A percentile compares a stretch with the other conserved stretches of the same genome.
phyloP scores from a whole-genome alignment of 2,329 filamentous ascomycete genomes.

The Dendrostoma leiphaemia region DNA sequence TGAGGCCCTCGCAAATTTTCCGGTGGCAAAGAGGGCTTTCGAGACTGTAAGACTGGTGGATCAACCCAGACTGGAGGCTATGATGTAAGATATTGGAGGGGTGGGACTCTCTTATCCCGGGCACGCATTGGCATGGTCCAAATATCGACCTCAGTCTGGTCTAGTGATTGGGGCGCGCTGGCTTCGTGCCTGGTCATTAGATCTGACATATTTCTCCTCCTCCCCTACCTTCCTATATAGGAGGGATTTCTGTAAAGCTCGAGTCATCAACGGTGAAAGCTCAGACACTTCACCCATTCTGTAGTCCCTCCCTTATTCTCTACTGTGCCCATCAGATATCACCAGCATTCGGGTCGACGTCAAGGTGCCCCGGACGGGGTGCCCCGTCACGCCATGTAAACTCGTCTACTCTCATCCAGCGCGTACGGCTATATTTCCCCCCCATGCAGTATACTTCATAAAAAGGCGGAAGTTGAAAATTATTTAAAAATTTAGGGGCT shows the following conservation, averaged over 20 bases:
- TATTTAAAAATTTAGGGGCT: too few species aligned
- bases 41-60: slow-evolving; percentile 1
- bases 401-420: too few species aligned
- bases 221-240: not conserved
- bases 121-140: too few species aligned
- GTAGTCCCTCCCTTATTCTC: too few species aligned
- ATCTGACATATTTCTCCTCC: not conserved
- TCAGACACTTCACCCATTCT: not conserved
- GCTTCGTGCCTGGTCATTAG: not conserved
- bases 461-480: too few species aligned
- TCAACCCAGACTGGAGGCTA: not conserved
- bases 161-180: not conserved
- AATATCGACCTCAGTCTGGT: not conserved
- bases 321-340: too few species aligned
- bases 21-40: not conserved
- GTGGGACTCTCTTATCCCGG: too few species aligned
- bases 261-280: not conserved
- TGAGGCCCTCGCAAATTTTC: not conserved
- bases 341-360: too few species aligned
- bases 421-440: too few species aligned
- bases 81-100: not conserved
- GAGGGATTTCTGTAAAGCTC: not conserved
- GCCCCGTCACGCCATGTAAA: too few species aligned
- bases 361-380: too few species aligned
- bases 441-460: too few species aligned